These are phyloP conservation scores for Amaranthus hypochondriacus DNA, from an alignment of 148 eudicot species.

Conservation along the genomic window DNA sequence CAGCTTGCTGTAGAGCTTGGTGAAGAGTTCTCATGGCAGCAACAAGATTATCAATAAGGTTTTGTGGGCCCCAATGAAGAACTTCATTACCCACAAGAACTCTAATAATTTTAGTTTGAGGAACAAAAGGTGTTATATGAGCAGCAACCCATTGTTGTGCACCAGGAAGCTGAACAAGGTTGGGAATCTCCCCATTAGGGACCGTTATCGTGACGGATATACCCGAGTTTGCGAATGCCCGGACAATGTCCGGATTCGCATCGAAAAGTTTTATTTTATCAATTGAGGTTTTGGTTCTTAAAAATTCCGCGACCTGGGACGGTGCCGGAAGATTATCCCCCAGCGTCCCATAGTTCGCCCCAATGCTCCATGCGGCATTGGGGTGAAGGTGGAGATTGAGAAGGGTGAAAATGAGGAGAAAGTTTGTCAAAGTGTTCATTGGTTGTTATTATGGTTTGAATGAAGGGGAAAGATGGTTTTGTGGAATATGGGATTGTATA, in stretches of 20 bases:
- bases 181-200: slow-evolving; percentile 67
- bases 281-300: slow-evolving; percentile 48
- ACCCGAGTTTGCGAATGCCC: slow-evolving; percentile 61
- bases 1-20: slow-evolving; percentile 38
- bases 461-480: not conserved
- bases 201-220: slow-evolving; percentile 56
- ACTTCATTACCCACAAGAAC: slow-evolving; percentile 66
- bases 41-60: slow-evolving; percentile 46
- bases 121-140: slow-evolving; percentile 55
- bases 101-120: slow-evolving; percentile 45
- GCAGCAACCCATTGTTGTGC: slow-evolving; percentile 55
- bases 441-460: not conserved
- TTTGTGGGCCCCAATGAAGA: slow-evolving; percentile 73
- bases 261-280: slow-evolving; percentile 67
- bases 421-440: not conserved
- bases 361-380: slow-evolving; percentile 31
- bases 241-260: slow-evolving; percentile 52
- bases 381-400: not conserved
- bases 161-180: slow-evolving; percentile 26
- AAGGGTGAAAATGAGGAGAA: not conserved
- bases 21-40: slow-evolving; percentile 59
- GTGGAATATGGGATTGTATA: slow-evolving; percentile 8
- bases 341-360: slow-evolving; percentile 65
- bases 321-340: slow-evolving; percentile 71
- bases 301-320: slow-evolving; percentile 61